Evolutionary conservation across 2,329 filamentous ascomycete genomes (phyloP), one percentile per base, ranked within the genome.

Genomic region (Arthrobotrys pseudoclavata): DNA sequence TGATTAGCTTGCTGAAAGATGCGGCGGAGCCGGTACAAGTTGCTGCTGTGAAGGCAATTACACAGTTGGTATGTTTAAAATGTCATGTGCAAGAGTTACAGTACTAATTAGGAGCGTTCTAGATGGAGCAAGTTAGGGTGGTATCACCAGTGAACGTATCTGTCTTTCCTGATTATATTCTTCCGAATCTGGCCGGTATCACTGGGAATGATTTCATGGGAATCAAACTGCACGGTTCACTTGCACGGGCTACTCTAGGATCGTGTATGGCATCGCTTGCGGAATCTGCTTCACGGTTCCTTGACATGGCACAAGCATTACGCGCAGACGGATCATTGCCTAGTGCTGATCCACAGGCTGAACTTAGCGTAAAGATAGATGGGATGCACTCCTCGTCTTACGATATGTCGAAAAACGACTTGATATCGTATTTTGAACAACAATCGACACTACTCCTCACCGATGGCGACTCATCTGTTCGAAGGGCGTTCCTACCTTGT

Each of bases 381-480:
- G 91, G 92, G 69, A 91, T 94, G n/a, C 74, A 77, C 53, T 69
- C 72, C 42, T 77, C 68, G 13, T 66, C 69, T 45, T 77, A 55
- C 29, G 74, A 77, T 31, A 63, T 77, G 42, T 71, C 67, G 6
- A 90, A 93, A 70, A 86, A 89, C 26, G 94, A 97, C 81, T 87
- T 99, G 9, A 88, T 96, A 4, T 90, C 92, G 9, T 87, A 94
- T 31, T 94, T 99, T 79, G 95, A 97, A 83, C 86, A 87, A 6
- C 94, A 98, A 82, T 96, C 94, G 0, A 97, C 97, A 83, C 89
- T 91, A 15, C 87, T 99, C 9, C 89, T 99, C 22, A 96, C 96
- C 60, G 96, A 99, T 81, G 86, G 88, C 0, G 92, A 98, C 82
- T 88, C 92, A 4, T 91, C 92, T 40, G 96, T 99, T 22, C 91